Conservation (phyloP, 2,329 filamentous ascomycete species). For the Sclerotinia subarctica region DNA sequence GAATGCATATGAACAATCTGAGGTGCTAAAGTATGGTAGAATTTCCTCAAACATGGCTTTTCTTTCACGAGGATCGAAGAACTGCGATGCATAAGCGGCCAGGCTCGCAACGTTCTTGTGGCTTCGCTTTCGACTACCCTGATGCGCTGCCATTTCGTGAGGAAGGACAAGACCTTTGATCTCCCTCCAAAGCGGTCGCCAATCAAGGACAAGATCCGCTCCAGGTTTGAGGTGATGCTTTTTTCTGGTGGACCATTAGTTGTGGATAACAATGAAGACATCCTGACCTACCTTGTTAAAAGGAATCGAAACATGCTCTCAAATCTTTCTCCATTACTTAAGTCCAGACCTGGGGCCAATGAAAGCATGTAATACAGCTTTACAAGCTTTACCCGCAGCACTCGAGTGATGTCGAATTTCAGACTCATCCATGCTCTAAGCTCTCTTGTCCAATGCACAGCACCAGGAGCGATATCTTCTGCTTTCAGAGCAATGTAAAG, state of each 20-base stretch:
- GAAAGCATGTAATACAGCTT: constrained; percentile 93
- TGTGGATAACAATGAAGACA: background rate
- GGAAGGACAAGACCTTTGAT: constrained; percentile 88
- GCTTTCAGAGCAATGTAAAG: constrained; percentile 89
- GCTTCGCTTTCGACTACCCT: constrained; percentile 52
- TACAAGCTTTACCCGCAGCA: constrained; percentile 77
- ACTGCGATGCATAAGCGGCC: constrained; percentile 83
- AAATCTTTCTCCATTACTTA: constrained; percentile 79
- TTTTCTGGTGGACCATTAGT: constrained; percentile 54
- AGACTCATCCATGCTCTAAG: constrained; percentile 91
- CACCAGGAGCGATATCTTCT: constrained; percentile 90
- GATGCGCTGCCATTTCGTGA: constrained; percentile 69
- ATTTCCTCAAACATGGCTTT: constrained; percentile 78
- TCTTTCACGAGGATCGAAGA: constrained; percentile 86
- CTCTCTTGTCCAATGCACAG: constrained; percentile 95
- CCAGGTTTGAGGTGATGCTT: constrained; percentile 92
- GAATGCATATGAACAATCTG: constrained; percentile 86
- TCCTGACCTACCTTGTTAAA: constrained; percentile 73
- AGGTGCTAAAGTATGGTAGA: constrained; percentile 86
- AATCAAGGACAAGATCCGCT: constrained; percentile 87
- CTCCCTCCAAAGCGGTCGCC: constrained; percentile 89
- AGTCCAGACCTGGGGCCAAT: constrained; percentile 84
- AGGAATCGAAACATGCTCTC: constrained; percentile 90
- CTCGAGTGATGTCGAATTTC: constrained; percentile 93
- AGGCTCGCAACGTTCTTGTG: constrained; percentile 76